Percentiles rank a stretch among this genome's conserved stretches.
Evolutionary conservation across 2,329 filamentous ascomycete genomes (phyloP).

Genomic region (Pyricularia pennisetigena): DNA sequence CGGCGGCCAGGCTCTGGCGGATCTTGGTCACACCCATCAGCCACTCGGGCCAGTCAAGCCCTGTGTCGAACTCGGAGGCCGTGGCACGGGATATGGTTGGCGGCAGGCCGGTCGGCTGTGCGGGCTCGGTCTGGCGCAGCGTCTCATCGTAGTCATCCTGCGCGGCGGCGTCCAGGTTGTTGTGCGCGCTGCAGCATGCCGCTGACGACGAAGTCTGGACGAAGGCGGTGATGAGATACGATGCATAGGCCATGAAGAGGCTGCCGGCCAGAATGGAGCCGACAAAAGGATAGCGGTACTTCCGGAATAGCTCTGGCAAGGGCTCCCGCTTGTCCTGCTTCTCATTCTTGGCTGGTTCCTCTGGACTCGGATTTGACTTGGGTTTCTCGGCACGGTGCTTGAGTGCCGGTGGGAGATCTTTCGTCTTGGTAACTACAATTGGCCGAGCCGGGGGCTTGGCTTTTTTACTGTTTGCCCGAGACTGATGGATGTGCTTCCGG

Average conservation of each 20-base stretch:
- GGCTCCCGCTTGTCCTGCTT: constrained; percentile 8
- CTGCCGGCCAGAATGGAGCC: constrained; percentile 13
- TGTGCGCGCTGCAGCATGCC: constrained; percentile 4
- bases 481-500: background rate
- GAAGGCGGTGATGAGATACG: constrained; percentile 11
- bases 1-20: constrained; percentile 35
- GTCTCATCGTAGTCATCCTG: background rate
- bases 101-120: constrained; percentile 36
- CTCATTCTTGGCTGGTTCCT: background rate
- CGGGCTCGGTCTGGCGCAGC: constrained; percentile 18
- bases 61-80: constrained; percentile 47
- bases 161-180: constrained; percentile 7
- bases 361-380: background rate
- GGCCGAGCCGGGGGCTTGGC: background rate
- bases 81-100: constrained; percentile 26
- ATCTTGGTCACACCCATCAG: constrained; percentile 44
- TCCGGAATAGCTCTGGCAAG: constrained; percentile 15
- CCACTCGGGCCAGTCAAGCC: constrained; percentile 46
- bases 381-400: background rate
- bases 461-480: background rate
- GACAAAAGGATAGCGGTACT: constrained; percentile 12
- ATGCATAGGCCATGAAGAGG: constrained; percentile 12
- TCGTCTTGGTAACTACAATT: background rate
- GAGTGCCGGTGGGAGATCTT: background rate
- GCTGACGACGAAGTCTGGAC: constrained; percentile 7